phyloP scores from a whole-genome alignment of 352 stramenopile species.

The Blastocystis sp. region DNA sequence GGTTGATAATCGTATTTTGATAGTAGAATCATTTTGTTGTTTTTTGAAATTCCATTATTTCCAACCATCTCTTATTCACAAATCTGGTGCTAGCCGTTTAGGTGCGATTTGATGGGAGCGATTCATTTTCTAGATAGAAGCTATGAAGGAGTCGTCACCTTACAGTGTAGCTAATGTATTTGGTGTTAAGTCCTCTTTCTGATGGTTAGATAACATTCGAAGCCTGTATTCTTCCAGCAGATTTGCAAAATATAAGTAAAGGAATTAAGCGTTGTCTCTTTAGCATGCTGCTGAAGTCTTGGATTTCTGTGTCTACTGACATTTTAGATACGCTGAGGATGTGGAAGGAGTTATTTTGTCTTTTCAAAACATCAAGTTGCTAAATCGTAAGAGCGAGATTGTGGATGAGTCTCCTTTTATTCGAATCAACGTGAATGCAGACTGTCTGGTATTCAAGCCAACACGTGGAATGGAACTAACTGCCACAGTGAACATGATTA shows the following conservation, averaged over 20 bases:
- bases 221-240: conserved; percentile 49
- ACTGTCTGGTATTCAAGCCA: conserved; percentile 56
- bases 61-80: too few species aligned
- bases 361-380: conserved; percentile 57
- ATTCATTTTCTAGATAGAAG: neutral
- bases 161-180: conserved; percentile 12
- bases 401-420: conserved; percentile 59
- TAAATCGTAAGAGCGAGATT: conserved; percentile 41
- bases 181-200: neutral
- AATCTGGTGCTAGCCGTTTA: too few species aligned
- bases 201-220: conserved; percentile 46
- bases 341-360: conserved; percentile 30
- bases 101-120: too few species aligned
- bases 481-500: conserved; percentile 51
- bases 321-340: conserved; percentile 38
- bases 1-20: neutral
- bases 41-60: neutral
- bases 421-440: conserved; percentile 55
- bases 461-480: conserved; percentile 44
- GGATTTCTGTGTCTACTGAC: neutral
- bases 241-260: conserved; percentile 57
- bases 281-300: conserved; percentile 22
- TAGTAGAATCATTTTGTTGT: neutral
- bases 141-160: conserved; percentile 3
- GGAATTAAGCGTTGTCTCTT: conserved; percentile 58